Evolutionary conservation across 257 asterid species (phyloP).

Genomic region (Henckelia pumila): DNA sequence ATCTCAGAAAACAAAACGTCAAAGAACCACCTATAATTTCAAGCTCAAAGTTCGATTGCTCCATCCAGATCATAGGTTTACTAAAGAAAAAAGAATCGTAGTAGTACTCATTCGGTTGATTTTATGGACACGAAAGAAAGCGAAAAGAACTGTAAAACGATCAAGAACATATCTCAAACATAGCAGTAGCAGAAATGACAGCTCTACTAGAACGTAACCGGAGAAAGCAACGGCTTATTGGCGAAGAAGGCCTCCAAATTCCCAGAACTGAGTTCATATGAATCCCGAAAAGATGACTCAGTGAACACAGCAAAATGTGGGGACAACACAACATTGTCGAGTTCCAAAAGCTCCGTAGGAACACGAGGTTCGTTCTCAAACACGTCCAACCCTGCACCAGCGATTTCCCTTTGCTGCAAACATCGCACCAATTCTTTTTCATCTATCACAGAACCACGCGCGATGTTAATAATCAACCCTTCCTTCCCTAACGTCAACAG

Average conservation of each 20-base stretch:
- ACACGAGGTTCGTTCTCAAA: slow-evolving; percentile 60
- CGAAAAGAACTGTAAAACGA: no score
- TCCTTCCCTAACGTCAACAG: slow-evolving; percentile 51
- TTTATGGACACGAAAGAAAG: no score
- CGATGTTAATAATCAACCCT: slow-evolving; percentile 64
- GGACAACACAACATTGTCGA: slow-evolving; percentile 63
- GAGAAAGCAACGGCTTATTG: slow-evolving; percentile 46
- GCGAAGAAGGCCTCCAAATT: slow-evolving; percentile 63
- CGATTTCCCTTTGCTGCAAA: slow-evolving; percentile 44
- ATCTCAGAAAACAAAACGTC: no score
- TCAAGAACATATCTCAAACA: background rate
- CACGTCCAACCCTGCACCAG: slow-evolving; percentile 69
- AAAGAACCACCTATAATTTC: no score
- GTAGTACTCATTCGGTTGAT: no score
- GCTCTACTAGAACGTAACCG: slow-evolving; percentile 14
- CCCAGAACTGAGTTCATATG: slow-evolving; percentile 36
- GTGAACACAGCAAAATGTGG: slow-evolving; percentile 54
- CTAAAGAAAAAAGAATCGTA: no score
- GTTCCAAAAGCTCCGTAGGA: slow-evolving; percentile 37
- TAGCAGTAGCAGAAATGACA: background rate
- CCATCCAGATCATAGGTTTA: no score
- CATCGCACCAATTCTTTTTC: slow-evolving; percentile 51
- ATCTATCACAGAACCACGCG: slow-evolving; percentile 63
- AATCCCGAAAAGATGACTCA: slow-evolving; percentile 32
- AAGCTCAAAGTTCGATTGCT: no score